phyloP scores from a whole-genome alignment of 257 asterid genomes.

The Solanum boliviense region DNA sequence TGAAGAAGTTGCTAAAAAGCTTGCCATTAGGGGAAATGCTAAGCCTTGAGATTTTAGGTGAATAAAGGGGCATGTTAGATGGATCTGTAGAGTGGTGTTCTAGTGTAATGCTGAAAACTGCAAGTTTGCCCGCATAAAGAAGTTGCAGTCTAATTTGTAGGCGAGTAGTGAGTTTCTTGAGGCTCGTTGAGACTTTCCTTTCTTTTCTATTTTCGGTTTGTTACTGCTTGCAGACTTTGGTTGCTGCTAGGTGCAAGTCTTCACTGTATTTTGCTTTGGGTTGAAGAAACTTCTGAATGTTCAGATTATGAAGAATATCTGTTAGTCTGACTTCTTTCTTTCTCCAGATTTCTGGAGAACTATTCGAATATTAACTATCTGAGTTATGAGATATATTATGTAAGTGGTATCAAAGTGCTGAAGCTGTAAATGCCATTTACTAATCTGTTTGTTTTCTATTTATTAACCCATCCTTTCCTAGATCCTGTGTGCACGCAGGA shows the following conservation, averaged over 20 bases:
- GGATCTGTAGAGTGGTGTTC: neutral
- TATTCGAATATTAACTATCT: neutral
- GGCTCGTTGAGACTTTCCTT: neutral
- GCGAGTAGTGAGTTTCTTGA: neutral
- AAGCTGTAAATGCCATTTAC: neutral
- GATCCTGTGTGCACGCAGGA: neutral
- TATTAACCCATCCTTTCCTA: neutral
- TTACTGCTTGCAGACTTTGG: neutral
- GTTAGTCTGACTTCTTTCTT: neutral
- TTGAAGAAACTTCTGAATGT: neutral
- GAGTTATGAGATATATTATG: neutral
- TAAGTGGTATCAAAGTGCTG: neutral
- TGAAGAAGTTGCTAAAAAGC: conserved; percentile 20
- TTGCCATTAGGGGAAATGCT: neutral
- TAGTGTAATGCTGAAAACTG: neutral
- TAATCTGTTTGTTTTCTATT: neutral
- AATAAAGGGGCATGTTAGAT: neutral
- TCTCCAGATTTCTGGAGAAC: neutral
- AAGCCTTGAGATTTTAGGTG: neutral
- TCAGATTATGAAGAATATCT: neutral
- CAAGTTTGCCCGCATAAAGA: neutral
- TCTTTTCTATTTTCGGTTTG: neutral
- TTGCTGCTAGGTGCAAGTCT: neutral
- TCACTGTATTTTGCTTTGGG: neutral
- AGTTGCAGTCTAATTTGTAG: neutral